Evolutionary conservation across 2,329 filamentous ascomycete species (phyloP), one percentile per base, ranked within the genome.

Genomic region (Colletotrichum sp.): DNA sequence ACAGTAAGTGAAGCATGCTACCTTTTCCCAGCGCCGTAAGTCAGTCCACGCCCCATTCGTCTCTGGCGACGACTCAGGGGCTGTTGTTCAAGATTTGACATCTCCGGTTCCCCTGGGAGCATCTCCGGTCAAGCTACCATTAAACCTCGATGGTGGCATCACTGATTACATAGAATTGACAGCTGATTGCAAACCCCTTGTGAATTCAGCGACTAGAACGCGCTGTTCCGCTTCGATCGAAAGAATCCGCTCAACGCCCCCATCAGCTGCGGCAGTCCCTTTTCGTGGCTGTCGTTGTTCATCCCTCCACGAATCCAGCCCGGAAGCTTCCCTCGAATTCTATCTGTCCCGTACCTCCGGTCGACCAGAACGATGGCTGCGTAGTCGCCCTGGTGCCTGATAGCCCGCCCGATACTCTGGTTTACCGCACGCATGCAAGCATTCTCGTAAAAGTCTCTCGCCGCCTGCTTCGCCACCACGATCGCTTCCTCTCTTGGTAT

Each of bases 351-450:
- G 84, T 97, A 99, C 68, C 97, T 89, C 78, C 90, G 88, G 84
- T 99, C 97, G 39, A 97, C 87, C 82, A 99, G 90, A 72, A 98
- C 86, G 78, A 99, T 98, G 19, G 94, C 93, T 6, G 97, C 97
- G 85, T 98, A 98, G 85, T 99, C 97, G 28, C 91, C 92, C 71
- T 90, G 91, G 82, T 99, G 97, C 63, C 97, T 89, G 80, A 99
- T 98, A 2, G 96, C 97, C 74, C 97, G 89, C 1, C 97, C 97
- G 79, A 99, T 96, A 82, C 95, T 97, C 87, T 99, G 97, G 83
- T 99, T 99, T 6, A 99, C 97, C 6, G 96, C 95, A 52, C 97
- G 90, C 96, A 99, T 98, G 83, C 96, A 98, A 0, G 95, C 92
- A 82, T 98, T 98, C 83, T 98, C 96, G 82, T 98, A 98, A 81